Conservation (phyloP, 345 rosid species). For the Aethionema arabicum region DNA sequence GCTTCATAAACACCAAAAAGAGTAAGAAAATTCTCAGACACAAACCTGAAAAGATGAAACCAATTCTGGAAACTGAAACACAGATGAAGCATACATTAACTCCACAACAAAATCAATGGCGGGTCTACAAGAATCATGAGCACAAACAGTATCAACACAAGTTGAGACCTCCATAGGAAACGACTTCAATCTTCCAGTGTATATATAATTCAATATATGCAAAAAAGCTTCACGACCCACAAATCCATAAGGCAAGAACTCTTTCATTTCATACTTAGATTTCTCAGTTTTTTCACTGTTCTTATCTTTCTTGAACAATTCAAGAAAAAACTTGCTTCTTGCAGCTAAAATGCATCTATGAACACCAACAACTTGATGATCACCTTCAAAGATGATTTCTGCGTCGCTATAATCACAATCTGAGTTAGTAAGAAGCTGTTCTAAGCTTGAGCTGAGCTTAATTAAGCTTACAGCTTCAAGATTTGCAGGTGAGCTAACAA, state of each 20-base stretch:
- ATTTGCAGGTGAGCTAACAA: slow-evolving; percentile 42
- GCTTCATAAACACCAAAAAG: neutral
- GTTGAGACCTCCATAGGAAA: slow-evolving; percentile 74
- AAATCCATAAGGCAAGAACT: slow-evolving; percentile 64
- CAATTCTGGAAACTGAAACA: slow-evolving; percentile 73
- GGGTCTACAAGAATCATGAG: slow-evolving; percentile 86
- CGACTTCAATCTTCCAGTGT: slow-evolving; percentile 76
- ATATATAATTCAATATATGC: slow-evolving; percentile 67
- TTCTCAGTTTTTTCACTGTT: slow-evolving; percentile 34
- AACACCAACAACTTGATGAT: slow-evolving; percentile 48
- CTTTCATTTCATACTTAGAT: slow-evolving; percentile 53
- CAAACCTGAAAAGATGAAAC: slow-evolving; percentile 82
- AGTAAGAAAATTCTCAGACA: neutral
- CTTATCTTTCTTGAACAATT: slow-evolving; percentile 56
- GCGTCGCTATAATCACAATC: slow-evolving; percentile 76
- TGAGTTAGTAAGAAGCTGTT: slow-evolving; percentile 59
- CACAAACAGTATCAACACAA: slow-evolving; percentile 66
- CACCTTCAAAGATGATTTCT: slow-evolving; percentile 58
- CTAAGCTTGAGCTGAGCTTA: slow-evolving; percentile 79
- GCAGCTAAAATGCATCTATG: slow-evolving; percentile 84
- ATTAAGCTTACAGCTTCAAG: slow-evolving; percentile 62
- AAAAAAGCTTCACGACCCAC: slow-evolving; percentile 76
- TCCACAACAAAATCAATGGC: slow-evolving; percentile 78
- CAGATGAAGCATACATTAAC: slow-evolving; percentile 75
- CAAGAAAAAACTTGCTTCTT: slow-evolving; percentile 76